Evolutionary conservation across 345 rosid genomes (phyloP), one percentile per base, ranked within the genome.

Genomic region (Populus deltoides): DNA sequence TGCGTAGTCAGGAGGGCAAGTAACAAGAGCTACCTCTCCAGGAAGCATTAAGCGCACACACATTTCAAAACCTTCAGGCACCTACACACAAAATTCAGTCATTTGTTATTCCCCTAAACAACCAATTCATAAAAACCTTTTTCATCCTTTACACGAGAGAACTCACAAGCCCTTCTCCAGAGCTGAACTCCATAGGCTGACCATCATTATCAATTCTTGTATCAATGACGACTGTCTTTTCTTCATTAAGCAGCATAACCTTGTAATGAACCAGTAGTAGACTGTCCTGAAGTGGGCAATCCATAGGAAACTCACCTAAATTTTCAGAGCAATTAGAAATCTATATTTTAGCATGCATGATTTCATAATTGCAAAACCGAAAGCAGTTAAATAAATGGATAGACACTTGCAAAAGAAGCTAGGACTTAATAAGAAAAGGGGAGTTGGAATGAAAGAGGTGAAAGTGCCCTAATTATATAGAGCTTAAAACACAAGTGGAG

Each of bases 281-380:
- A 18, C 76, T 78, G 76, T 78, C 81, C 63, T 78, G 81, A 57
- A 96, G 99, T 33, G 99, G 98, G 76, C 97, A 92, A 86, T 93
- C 98, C 97, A 96, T 96, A 5, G 99, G 99, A 90, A 96, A 96
- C 68, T 96, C 99, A 73, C 99, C 99, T 96, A 81, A 78, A 73
- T 72, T 71, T 73, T 62, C 39, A 74, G 18, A 70, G 10, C 43
- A 75, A 73, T 53, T 53, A 61, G 47, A 39, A 27, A 75, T 27
- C 1, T 35, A 61, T 9, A 47, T 65, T 45, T 55, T 65, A 49
- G 20, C 17, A 29, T 39, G 41, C 49, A 25, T 5, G 51, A 55
- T 16, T 49, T 31, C 10, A 74, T 12, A 24, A 41, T 47, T 43
- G n/a, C 12, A 66, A 20, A 73, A 49, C 62, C 67, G 31, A n/a